phyloP scores from a whole-genome alignment of 208 protist species.

The Perkinsela sp. region DNA sequence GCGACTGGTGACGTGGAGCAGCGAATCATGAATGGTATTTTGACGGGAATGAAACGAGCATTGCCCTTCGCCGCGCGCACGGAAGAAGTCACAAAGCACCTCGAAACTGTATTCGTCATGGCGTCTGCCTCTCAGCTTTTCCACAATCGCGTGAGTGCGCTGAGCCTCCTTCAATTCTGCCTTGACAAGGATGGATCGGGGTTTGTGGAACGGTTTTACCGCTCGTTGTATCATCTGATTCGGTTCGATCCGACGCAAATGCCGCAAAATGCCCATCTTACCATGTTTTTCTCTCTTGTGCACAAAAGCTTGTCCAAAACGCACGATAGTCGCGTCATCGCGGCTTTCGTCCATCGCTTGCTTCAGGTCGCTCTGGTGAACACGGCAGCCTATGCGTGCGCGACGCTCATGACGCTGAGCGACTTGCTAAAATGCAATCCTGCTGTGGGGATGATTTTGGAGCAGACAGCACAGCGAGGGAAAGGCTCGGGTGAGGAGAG shows the following conservation, averaged over 20 bases:
- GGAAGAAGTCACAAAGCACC: conserved; percentile 29
- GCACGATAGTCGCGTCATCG: conserved; percentile 35
- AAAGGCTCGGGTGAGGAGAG: conserved; percentile 1
- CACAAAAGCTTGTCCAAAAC: conserved; percentile 56
- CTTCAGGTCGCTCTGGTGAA: conserved; percentile 53
- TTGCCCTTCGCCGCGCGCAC: conserved; percentile 57
- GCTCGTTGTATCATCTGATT: conserved; percentile 50
- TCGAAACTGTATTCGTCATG: conserved; percentile 57
- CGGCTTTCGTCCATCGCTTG: conserved; percentile 58
- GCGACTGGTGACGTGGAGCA: conserved; percentile 25
- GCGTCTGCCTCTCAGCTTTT: conserved; percentile 53
- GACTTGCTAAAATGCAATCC: conserved; percentile 32
- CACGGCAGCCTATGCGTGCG: conserved; percentile 46
- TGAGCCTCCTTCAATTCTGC: conserved; percentile 48
- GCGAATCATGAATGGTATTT: conserved; percentile 51
- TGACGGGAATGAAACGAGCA: conserved; percentile 56
- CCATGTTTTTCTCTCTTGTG: conserved; percentile 51
- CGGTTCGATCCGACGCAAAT: conserved; percentile 55
- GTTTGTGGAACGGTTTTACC: conserved; percentile 57
- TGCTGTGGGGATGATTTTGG: conserved; percentile 15
- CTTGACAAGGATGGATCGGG: conserved; percentile 23
- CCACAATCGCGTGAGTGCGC: conserved; percentile 48
- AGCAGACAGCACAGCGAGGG: conserved; percentile 1
- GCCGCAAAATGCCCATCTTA: conserved; percentile 48
- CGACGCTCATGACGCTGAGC: conserved; percentile 48